Evolutionary conservation across 306 rosid genomes (phyloP), one percentile per base, ranked within the genome.

Genomic region (Hippophae rhamnoides): DNA sequence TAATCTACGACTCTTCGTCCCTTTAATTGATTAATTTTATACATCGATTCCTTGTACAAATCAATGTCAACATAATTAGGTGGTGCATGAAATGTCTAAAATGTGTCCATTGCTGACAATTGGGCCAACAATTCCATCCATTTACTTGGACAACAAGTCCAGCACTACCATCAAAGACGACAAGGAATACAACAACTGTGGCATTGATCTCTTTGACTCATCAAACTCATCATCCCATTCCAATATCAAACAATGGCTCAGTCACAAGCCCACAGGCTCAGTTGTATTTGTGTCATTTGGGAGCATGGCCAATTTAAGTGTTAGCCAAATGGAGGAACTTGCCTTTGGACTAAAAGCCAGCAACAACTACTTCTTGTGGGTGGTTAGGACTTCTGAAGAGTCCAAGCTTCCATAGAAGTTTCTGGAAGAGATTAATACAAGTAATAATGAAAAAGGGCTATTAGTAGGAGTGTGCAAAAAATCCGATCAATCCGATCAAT

Each of bases 81-180:
- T 62, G 1, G 57, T 62, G 25, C 57, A 31, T 9, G 56, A 56
- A 65, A 68, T 61, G 59, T 25, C 13, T 0, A 42, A 47, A 5
- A 47, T n/a, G 60, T 67, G 66, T 69, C 65, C 73, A 8, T 31
- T 68, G 54, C 58, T 10, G 57, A 68, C 59, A 5, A 43, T 74
- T 0, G 78, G 78, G 12, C 74, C 74, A 5, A 47, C 55, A n/a
- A 50, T 69, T 53, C 78, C 78, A 53, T 63, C 78, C 7, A 51
- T 52, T 41, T 68, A 57, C 63, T 43, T 69, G 5, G 78, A 64
- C 47, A 47, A 63, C 5, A 26, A 54, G 3, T 26, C 60, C 14
- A 31, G 38, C 38, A 31, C 0, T 31, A 31, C 38, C 2, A 31
- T 31, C 38, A 31, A 31, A 31, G 38, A 31, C 5, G 3, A 31